Conservation (phyloP, 192 early-diverging fungal species). For the Dispira parvispora region DNA sequence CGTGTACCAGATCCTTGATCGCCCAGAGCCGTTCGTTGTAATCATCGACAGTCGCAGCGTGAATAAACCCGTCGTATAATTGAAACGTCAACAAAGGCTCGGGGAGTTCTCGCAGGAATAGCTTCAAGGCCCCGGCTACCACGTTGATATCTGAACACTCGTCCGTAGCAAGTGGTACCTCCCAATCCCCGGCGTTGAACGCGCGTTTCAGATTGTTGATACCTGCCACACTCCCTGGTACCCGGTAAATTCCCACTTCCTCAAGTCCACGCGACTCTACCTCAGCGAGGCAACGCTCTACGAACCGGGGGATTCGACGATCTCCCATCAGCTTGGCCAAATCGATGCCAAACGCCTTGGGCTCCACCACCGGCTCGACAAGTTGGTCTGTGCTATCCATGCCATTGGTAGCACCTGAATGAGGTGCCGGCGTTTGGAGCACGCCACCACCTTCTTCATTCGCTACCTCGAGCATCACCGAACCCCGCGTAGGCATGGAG, state of each 20-base stretch:
- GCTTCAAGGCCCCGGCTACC: constrained; percentile 79
- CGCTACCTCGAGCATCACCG: not conserved
- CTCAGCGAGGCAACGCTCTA: constrained; percentile 52
- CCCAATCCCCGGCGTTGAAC: constrained; percentile 42
- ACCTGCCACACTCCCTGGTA: constrained; percentile 43
- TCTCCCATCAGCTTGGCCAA: constrained; percentile 39
- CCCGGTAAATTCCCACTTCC: constrained; percentile 60
- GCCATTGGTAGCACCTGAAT: too few species aligned
- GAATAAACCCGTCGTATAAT: constrained; percentile 67
- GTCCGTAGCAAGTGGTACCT: constrained; percentile 36
- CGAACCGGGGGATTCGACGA: constrained; percentile 31
- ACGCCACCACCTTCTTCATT: not conserved
- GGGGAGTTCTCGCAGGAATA: constrained; percentile 85
- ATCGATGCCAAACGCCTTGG: constrained; percentile 44
- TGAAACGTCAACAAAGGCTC: constrained; percentile 81
- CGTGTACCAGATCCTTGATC: constrained; percentile 47
- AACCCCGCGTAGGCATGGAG: constrained; percentile 11
- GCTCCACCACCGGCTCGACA: constrained; percentile 16
- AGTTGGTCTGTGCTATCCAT: not conserved
- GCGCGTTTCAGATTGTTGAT: constrained; percentile 36
- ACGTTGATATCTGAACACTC: constrained; percentile 62
- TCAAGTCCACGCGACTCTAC: constrained; percentile 54
- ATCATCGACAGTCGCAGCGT: constrained; percentile 45
- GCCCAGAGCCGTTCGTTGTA: constrained; percentile 55
- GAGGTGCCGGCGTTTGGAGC: too few species aligned